phyloP scores from a whole-genome alignment of 164 flowering plant species.

The Liquidambar formosana region DNA sequence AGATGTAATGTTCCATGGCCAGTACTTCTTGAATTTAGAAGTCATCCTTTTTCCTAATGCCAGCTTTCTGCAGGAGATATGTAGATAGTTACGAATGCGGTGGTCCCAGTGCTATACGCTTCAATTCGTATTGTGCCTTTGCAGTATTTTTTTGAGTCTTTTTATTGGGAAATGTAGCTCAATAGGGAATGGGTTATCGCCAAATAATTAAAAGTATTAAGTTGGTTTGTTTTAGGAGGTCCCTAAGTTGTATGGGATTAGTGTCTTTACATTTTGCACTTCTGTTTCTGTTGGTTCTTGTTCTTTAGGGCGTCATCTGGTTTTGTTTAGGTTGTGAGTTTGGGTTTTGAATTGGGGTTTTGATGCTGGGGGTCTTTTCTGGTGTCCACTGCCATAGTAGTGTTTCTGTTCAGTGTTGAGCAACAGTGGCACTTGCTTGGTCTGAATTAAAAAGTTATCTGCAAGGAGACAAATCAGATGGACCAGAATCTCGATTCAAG shows the following conservation, averaged over 20 bases:
- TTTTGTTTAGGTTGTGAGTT: constrained; percentile 5
- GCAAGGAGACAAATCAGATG: constrained; percentile 43
- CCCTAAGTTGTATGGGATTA: background rate
- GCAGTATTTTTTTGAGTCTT: background rate
- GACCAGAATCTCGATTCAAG: constrained; percentile 35
- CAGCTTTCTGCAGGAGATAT: constrained; percentile 31
- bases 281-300: background rate
- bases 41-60: constrained; percentile 40
- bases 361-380: constrained; percentile 1
- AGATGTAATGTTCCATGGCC: constrained; percentile 96
- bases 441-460: constrained; percentile 23
- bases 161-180: constrained; percentile 9
- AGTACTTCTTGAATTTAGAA: constrained; percentile 47
- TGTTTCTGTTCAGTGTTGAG: constrained; percentile 5
- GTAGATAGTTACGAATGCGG: constrained; percentile 9
- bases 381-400: constrained; percentile 9
- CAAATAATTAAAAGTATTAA: background rate
- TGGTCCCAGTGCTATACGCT: constrained; percentile 15
- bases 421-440: constrained; percentile 15
- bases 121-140: constrained; percentile 6
- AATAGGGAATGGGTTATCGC: background rate
- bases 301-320: background rate
- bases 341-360: background rate
- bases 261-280: background rate
- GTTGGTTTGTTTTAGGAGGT: background rate